Evolutionary conservation across 306 rosid genomes (phyloP), one percentile per base, ranked within the genome.

Genomic region (Prunus mira): DNA sequence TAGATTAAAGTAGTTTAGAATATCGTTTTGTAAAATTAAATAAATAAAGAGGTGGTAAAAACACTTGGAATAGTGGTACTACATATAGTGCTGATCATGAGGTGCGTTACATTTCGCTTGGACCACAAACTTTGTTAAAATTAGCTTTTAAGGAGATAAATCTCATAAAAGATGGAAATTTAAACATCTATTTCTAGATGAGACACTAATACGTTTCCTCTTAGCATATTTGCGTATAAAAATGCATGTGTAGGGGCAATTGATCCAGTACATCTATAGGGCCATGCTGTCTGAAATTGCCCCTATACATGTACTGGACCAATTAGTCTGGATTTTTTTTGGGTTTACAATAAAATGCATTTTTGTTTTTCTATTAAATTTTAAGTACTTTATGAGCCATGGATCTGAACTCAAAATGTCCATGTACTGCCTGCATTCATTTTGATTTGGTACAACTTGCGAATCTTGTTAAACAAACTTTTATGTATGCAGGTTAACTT

Each of bases 401-500:
- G 51, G 34, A 55, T n/a, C 45, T 70, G 19, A 30, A 61, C 60
- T 72, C 46, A n/a, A 27, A 63, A 41, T 30, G n/a, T 72, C 50
- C 5, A 3, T 56, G 8, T 57, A 32, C 51, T 32, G 18, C 67
- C 66, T 20, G 43, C 58, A 67, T 74, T 81, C 55, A 4, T 43
- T 75, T 72, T 65, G 71, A 54, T 50, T 14, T 82, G 67, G 27
- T 62, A 38, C 47, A 41, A 69, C 71, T 20, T 65, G 32, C n/a
- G 7, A 80, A 41, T 43, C 41, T 75, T 57, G 64, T 63, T 71
- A 34, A 67, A 69, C 60, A 74, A 65, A 74, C 73, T 30, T 72
- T 19, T 77, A 56, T 72, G 6, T 58, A 65, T 86, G 67, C 80
- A 95, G 99, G 89, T 95, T 51, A 95, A 95, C 79, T 95, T 92